Conservation (phyloP, 2,329 filamentous ascomycete species). For the Cercospora sp. region DNA sequence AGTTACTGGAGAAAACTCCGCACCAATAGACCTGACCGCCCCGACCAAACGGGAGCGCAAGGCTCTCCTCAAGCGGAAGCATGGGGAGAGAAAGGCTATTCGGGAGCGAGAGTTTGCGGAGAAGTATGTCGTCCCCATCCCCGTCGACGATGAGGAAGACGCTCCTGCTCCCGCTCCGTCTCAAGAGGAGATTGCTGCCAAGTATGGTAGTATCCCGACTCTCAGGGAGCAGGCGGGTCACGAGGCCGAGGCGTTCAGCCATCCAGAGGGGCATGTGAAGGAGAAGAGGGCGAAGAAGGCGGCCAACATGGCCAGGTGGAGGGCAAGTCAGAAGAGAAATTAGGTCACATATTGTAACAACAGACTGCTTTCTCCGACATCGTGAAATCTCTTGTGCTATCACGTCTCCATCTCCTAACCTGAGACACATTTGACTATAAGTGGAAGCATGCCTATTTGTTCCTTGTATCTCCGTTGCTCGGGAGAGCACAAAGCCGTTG, state of each 20-base stretch:
- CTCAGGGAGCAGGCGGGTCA: not conserved
- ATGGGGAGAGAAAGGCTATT: slow-evolving; percentile 2
- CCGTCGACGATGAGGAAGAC: not conserved
- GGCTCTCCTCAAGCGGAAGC: not conserved
- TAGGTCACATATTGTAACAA: not conserved
- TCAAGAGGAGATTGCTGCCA: not conserved
- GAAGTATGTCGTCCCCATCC: not conserved
- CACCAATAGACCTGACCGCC: slow-evolving; percentile 1
- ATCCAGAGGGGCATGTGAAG: not conserved
- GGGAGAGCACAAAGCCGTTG: not conserved
- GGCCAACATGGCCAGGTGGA: not conserved
- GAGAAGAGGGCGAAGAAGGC: not conserved
- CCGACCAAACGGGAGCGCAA: slow-evolving; percentile 1
- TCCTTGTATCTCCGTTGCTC: not conserved
- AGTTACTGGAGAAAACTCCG: not conserved
- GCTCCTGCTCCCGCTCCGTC: not conserved
- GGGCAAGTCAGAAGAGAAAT: not conserved
- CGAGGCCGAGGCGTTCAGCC: not conserved
- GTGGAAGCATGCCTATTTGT: not conserved
- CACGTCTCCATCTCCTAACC: not conserved
- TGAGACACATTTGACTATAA: not conserved
- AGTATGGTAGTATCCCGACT: not conserved
- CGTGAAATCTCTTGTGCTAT: not conserved
- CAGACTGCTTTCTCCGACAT: not conserved
- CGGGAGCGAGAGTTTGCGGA: not conserved